These are phyloP conservation scores for Boletus sp. DNA, from an alignment of 768 basidiomycete genomes.

Conservation along the genomic window DNA sequence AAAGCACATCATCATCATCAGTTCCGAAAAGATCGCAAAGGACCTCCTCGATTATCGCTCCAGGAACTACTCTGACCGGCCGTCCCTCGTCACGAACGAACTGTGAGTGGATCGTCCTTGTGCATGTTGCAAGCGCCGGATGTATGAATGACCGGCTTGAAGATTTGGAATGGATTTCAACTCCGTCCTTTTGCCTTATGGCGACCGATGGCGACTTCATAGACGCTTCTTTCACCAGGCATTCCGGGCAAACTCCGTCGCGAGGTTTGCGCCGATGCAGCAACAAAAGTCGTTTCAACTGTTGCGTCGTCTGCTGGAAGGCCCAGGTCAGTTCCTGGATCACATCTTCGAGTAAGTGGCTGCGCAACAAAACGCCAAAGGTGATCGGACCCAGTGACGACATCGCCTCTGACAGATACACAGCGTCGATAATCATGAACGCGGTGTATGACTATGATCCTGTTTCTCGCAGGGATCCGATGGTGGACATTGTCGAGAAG, in stretches of 20 bases:
- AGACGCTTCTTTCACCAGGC: conserved; percentile 24
- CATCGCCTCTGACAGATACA: conserved; percentile 1
- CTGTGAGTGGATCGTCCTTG: conserved; percentile 3
- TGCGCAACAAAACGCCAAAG: too few relatives aligned
- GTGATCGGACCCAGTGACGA: not conserved
- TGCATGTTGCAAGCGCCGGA: not conserved
- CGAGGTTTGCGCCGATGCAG: conserved; percentile 26
- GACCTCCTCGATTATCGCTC: conserved; percentile 48
- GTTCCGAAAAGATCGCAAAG: conserved; percentile 37
- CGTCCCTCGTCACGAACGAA: conserved; percentile 20
- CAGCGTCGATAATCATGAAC: conserved; percentile 11
- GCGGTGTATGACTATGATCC: conserved; percentile 17
- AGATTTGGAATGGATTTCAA: conserved; percentile 16
- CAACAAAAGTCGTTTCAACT: conserved; percentile 27
- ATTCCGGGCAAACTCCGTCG: conserved; percentile 14
- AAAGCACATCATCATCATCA: conserved; percentile 43
- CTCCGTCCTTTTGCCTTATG: conserved; percentile 25
- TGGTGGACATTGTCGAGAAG: conserved; percentile 9
- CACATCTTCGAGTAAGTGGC: conserved; percentile 30
- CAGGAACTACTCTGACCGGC: conserved; percentile 49
- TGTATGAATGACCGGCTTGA: not conserved
- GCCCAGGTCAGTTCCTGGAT: conserved; percentile 28
- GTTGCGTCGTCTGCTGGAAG: conserved; percentile 29
- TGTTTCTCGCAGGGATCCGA: conserved; percentile 4
- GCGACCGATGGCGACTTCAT: conserved; percentile 29